These are phyloP conservation scores for Leccinum rimulosum DNA, from an alignment of 768 basidiomycete species.

Conservation along the genomic window DNA sequence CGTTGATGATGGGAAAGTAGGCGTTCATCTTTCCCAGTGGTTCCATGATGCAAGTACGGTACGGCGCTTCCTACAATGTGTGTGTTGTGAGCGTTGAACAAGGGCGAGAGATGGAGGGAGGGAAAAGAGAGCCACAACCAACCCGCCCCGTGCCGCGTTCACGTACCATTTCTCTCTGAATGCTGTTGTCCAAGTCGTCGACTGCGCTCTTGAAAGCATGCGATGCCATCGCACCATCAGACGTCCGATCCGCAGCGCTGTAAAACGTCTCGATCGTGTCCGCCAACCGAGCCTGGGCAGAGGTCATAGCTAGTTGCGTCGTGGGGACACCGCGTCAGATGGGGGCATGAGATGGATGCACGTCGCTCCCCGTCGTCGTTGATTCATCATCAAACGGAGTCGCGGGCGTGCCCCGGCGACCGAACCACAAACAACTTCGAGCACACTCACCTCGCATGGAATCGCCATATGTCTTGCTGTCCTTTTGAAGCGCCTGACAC, in stretches of 20 bases:
- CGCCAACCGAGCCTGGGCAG: conserved; percentile 88
- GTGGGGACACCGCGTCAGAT: not conserved
- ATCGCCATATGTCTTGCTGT: conserved; percentile 92
- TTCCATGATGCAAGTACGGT: conserved; percentile 91
- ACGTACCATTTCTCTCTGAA: conserved; percentile 81
- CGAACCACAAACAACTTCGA: not conserved
- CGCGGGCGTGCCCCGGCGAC: not conserved
- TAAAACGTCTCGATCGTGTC: conserved; percentile 95
- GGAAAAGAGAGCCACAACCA: not conserved
- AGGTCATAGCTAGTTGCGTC: conserved; percentile 66
- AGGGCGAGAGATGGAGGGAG: not conserved
- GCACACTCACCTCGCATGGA: conserved; percentile 77
- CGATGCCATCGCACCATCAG: conserved; percentile 94
- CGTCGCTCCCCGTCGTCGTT: not conserved
- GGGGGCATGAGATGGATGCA: too few relatives aligned
- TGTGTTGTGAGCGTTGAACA: not conserved
- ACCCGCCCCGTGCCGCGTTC: not conserved
- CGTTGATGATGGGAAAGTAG: conserved; percentile 91
- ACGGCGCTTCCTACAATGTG: conserved; percentile 78
- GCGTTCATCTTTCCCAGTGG: conserved; percentile 96
- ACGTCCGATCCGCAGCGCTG: conserved; percentile 74
- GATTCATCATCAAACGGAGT: not conserved
- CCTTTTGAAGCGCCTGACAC: conserved; percentile 88
- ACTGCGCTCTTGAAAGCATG: conserved; percentile 95
- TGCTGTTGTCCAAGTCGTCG: conserved; percentile 85